A percentile compares a stretch with the other conserved stretches of the same genome.
Conservation (phyloP, 208 protist species). For the Acanthamoeba lenticulata region DNA sequence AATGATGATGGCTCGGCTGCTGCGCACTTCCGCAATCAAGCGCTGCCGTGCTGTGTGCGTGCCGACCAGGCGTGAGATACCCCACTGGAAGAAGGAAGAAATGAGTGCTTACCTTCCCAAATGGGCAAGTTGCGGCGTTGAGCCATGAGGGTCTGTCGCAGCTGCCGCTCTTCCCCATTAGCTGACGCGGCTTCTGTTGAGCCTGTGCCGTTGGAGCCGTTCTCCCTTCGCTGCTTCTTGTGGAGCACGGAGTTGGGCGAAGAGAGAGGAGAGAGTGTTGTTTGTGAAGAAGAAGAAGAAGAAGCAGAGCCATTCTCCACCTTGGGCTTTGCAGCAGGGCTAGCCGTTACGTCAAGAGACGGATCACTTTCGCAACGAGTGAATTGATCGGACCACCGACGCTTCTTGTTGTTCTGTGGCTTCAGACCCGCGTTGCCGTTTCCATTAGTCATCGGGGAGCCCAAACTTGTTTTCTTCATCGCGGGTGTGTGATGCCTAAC, state of each 20-base stretch:
- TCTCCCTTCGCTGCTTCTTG: neutral
- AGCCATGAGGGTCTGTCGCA: neutral
- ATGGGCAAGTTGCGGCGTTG: neutral
- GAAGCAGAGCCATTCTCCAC: neutral
- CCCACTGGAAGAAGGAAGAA: no score
- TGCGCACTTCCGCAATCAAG: neutral
- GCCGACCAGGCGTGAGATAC: no score
- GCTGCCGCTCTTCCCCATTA: neutral
- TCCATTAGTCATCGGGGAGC: no score
- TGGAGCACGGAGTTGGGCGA: neutral
- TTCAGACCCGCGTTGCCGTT: no score
- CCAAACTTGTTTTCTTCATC: no score
- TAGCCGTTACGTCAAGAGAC: neutral
- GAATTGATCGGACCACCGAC: neutral
- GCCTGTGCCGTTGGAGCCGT: neutral
- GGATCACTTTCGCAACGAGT: neutral
- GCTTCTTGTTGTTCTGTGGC: neutral
- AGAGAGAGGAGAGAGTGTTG: no score
- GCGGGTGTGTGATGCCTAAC: no score
- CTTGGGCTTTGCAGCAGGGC: neutral
- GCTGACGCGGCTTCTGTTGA: neutral
- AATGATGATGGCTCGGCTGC: neutral
- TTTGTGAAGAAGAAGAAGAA: neutral
- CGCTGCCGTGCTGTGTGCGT: neutral
- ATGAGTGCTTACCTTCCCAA: constrained; percentile 6